Percentiles rank a stretch among this genome's conserved stretches.
These are phyloP conservation scores for Mycena rebaudengoi DNA, from an alignment of 768 basidiomycete genomes.

Conservation along the genomic window DNA sequence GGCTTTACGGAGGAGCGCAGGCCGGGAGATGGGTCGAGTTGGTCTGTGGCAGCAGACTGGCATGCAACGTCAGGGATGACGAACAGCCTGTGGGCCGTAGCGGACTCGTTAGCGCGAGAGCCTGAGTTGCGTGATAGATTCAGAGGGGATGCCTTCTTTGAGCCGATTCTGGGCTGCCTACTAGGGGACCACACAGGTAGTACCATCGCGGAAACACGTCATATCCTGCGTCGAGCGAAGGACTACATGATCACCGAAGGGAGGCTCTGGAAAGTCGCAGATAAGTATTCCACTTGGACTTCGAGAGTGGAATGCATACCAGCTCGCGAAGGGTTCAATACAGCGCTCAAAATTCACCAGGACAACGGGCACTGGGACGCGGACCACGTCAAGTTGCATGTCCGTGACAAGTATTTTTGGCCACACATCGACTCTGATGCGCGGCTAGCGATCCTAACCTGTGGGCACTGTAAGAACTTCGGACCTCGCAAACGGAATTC, in stretches of 20 bases:
- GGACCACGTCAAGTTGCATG: conserved; percentile 25
- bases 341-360: conserved; percentile 8
- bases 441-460: conserved; percentile 27
- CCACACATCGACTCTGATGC: conserved; percentile 30
- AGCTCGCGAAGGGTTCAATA: conserved; percentile 9
- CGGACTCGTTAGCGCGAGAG: neutral
- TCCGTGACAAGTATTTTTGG: conserved; percentile 24
- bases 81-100: conserved; percentile 12
- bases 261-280: conserved; percentile 8
- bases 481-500: conserved; percentile 28
- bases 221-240: neutral
- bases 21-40: conserved; percentile 5
- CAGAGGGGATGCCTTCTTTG: conserved; percentile 8
- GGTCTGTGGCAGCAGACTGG: conserved; percentile 35
- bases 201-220: neutral
- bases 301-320: conserved; percentile 1
- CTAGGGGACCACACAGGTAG: conserved; percentile 15
- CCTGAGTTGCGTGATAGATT: conserved; percentile 5
- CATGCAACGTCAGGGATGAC: conserved; percentile 22
- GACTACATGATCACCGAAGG: conserved; percentile 8
- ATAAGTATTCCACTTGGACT: neutral
- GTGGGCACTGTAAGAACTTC: conserved; percentile 35
- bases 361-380: conserved; percentile 30
- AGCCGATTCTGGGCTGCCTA: neutral
- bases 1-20: neutral